These are phyloP conservation scores for Russula sp. DNA, from an alignment of 768 basidiomycete species.

Conservation along the genomic window DNA sequence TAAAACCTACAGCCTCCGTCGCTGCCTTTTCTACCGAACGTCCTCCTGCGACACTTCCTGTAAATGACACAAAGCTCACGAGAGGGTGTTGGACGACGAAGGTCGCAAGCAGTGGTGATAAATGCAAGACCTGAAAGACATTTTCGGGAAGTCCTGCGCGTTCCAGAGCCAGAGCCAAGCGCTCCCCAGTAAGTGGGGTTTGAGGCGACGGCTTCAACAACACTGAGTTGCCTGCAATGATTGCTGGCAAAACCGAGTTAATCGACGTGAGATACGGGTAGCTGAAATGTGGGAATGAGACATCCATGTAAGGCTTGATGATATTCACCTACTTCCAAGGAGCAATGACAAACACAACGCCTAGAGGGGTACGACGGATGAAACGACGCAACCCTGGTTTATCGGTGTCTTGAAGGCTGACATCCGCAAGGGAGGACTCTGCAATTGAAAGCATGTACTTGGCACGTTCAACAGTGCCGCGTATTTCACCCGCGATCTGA, in stretches of 20 bases:
- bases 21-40: constrained; percentile 70
- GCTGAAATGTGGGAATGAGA: constrained; percentile 40
- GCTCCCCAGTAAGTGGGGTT: constrained; percentile 85
- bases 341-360: constrained; percentile 82
- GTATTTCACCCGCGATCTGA: constrained; percentile 75
- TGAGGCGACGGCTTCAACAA: constrained; percentile 96
- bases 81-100: constrained; percentile 59
- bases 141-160: constrained; percentile 75
- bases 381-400: constrained; percentile 80
- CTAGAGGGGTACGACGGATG: constrained; percentile 80
- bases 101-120: constrained; percentile 59
- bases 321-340: constrained; percentile 79
- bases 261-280: constrained; percentile 88
- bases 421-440: constrained; percentile 64
- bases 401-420: constrained; percentile 71
- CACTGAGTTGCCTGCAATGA: constrained; percentile 88
- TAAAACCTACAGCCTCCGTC: constrained; percentile 65
- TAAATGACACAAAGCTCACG: constrained; percentile 86
- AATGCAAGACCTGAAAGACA: constrained; percentile 72
- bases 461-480: constrained; percentile 77
- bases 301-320: constrained; percentile 1
- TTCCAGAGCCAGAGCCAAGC: constrained; percentile 65
- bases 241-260: constrained; percentile 88
- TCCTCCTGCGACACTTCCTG: constrained; percentile 82
- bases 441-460: constrained; percentile 86